Conservation (phyloP, 2,329 filamentous ascomycete genomes). For the Aspergillus calidoustus region DNA sequence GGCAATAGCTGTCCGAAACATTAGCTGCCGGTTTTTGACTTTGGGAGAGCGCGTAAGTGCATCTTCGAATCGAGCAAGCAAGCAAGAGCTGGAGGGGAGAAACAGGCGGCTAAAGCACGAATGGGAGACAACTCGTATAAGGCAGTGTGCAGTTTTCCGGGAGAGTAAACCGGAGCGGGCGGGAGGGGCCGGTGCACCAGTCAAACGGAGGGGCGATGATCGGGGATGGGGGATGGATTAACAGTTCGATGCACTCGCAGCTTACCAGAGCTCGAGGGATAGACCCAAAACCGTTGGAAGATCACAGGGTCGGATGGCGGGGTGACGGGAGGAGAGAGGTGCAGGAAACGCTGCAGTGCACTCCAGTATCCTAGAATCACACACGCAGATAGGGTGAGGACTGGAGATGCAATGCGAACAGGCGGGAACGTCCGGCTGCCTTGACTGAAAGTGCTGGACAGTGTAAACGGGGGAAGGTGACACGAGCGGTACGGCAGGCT, state of each 20-base stretch:
- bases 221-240: not conserved
- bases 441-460: not conserved
- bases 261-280: slow-evolving; percentile 16
- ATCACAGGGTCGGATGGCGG: slow-evolving; percentile 10
- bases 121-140: slow-evolving; percentile 1
- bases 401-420: slow-evolving; percentile 12
- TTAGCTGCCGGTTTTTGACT: slow-evolving; percentile 17
- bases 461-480: slow-evolving; percentile 24
- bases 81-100: not conserved
- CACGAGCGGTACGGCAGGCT: slow-evolving; percentile 16
- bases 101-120: not conserved
- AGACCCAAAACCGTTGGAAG: not conserved
- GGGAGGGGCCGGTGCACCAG: not conserved
- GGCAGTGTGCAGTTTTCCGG: slow-evolving; percentile 2
- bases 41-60: slow-evolving; percentile 5
- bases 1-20: slow-evolving; percentile 6
- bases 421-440: slow-evolving; percentile 10
- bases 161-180: not conserved
- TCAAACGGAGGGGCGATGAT: slow-evolving; percentile 7
- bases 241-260: not conserved
- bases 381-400: slow-evolving; percentile 2
- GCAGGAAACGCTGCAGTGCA: slow-evolving; percentile 19
- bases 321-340: slow-evolving; percentile 9
- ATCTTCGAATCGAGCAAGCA: slow-evolving; percentile 1
- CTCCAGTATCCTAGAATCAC: slow-evolving; percentile 18